These are phyloP conservation scores for Paraphaeosphaeria minitans DNA, from an alignment of 2,329 filamentous ascomycete species.

Conservation along the genomic window DNA sequence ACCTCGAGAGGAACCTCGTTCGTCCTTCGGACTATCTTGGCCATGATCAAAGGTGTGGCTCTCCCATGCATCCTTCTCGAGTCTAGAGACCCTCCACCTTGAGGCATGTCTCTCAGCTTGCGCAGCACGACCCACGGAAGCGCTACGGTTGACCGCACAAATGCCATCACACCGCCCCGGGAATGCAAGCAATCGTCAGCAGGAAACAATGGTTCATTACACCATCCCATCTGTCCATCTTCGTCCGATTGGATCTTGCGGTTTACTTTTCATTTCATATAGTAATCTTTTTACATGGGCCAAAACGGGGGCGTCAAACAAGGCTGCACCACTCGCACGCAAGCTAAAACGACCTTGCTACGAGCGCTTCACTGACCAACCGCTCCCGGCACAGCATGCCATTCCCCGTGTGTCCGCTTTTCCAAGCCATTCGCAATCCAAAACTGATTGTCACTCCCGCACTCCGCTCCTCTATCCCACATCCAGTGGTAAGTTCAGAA, in stretches of 20 bases:
- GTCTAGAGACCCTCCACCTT: not conserved
- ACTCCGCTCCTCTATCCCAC: slow-evolving; percentile 15
- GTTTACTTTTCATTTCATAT: slow-evolving; percentile 7
- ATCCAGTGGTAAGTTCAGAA: slow-evolving; percentile 7
- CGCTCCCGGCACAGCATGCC: slow-evolving; percentile 10
- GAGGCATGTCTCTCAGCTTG: too few relatives aligned
- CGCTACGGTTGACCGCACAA: not conserved
- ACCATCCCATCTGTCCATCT: not conserved
- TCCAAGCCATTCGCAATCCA: slow-evolving; percentile 15
- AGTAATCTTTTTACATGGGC: slow-evolving; percentile 4
- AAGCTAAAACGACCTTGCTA: slow-evolving; percentile 5
- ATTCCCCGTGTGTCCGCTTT: slow-evolving; percentile 16
- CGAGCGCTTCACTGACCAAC: slow-evolving; percentile 12
- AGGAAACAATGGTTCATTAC: not conserved
- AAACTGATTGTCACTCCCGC: slow-evolving; percentile 11
- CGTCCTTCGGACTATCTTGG: not conserved
- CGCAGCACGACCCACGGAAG: not conserved
- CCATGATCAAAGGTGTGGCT: too few relatives aligned
- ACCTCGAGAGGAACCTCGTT: too few relatives aligned
- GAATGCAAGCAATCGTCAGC: not conserved
- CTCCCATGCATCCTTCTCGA: not conserved
- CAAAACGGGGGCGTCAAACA: not conserved
- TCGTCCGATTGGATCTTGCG: not conserved
- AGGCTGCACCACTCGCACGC: not conserved
- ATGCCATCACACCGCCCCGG: not conserved